A percentile compares a stretch with the other conserved stretches of the same genome.
Evolutionary conservation across 805 yeast genomes (phyloP).

Genomic region (Pichia pseudocactophila): DNA sequence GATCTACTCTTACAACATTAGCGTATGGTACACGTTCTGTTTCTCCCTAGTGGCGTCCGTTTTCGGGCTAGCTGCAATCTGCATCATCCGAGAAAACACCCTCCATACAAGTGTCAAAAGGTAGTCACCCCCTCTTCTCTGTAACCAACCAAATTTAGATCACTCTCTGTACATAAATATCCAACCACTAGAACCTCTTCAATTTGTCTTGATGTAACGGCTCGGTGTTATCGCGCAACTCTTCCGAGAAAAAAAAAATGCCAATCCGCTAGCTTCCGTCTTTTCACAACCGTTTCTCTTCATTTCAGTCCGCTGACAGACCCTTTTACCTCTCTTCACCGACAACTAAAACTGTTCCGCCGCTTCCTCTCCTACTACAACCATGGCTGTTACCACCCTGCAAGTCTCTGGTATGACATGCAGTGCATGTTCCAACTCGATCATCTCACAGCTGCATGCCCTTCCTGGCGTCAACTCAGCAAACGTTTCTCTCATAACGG

Average conservation of each 20-base stretch:
- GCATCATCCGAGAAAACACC: constrained; percentile 48
- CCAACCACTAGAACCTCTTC: no score
- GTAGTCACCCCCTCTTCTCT: constrained; percentile 1
- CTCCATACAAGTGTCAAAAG: constrained; percentile 46
- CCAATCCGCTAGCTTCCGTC: no score
- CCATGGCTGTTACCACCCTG: constrained; percentile 5
- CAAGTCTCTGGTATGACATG: constrained; percentile 70
- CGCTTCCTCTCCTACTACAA: no score
- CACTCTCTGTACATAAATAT: not conserved
- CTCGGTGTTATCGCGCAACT: no score
- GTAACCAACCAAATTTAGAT: not conserved
- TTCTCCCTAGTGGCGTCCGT: constrained; percentile 33
- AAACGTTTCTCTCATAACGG: constrained; percentile 63
- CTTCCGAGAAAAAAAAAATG: no score
- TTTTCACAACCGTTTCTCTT: no score
- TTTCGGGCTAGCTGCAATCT: constrained; percentile 33
- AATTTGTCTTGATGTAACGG: no score
- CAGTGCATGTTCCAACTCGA: constrained; percentile 53
- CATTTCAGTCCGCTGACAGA: no score
- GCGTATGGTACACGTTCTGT: constrained; percentile 45
- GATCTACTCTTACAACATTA: constrained; percentile 40
- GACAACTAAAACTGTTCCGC: no score
- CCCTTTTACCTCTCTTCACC: no score
- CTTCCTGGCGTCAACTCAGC: constrained; percentile 28
- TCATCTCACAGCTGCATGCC: constrained; percentile 36